A percentile compares a stretch with the other conserved stretches of the same genome.
Evolutionary conservation across 768 basidiomycete species (phyloP).

Genomic region (Kwoniella europaea): DNA sequence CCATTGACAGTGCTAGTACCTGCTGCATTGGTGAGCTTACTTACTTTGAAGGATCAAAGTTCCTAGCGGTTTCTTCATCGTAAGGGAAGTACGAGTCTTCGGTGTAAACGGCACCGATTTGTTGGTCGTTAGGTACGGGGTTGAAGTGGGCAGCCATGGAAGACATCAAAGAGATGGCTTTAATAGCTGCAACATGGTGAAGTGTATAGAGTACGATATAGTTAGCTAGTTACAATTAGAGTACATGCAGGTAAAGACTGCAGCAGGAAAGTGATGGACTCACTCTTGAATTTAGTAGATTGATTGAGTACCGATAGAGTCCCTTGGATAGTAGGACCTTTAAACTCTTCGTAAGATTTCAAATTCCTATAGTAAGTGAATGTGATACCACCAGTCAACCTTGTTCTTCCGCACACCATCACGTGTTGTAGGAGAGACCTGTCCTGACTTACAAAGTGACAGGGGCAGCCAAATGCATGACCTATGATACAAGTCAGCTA

Average conservation of each 20-base stretch:
- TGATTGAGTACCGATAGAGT: conserved; percentile 37
- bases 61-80: conserved; percentile 31
- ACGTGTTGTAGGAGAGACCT: not conserved
- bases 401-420: too few species aligned
- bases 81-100: conserved; percentile 45
- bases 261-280: not conserved
- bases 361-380: not conserved
- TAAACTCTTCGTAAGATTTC: conserved; percentile 37
- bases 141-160: conserved; percentile 20
- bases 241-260: not conserved
- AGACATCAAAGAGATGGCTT: conserved; percentile 18
- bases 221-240: not conserved
- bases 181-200: conserved; percentile 2
- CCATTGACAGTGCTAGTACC: too few species aligned
- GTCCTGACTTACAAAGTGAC: conserved; percentile 12
- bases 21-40: conserved; percentile 5
- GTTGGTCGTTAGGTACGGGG: conserved; percentile 25
- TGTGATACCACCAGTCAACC: too few species aligned
- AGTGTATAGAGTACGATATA: not conserved
- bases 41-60: conserved; percentile 20
- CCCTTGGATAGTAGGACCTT: conserved; percentile 42
- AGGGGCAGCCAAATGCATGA: conserved; percentile 32
- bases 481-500: not conserved
- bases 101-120: conserved; percentile 38
- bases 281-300: conserved; percentile 4